Percentiles rank a stretch among this genome's conserved stretches.
These are phyloP conservation scores for Sarcomyxa edulis DNA, from an alignment of 768 basidiomycete species.

Conservation along the genomic window DNA sequence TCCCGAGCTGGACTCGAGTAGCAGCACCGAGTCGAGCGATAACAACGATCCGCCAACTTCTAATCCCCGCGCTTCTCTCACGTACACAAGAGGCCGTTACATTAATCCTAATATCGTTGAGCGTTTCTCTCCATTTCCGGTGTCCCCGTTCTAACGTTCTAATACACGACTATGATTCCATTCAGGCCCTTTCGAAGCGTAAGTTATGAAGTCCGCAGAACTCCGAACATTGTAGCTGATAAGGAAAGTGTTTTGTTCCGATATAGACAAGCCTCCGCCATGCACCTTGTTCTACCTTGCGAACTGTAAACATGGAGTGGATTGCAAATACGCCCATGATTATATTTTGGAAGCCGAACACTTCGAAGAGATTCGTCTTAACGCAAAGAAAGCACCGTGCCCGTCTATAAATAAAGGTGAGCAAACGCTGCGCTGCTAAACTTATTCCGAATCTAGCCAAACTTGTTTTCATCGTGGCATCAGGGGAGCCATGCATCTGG, in stretches of 20 bases:
- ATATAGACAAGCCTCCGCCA: slow-evolving; percentile 55
- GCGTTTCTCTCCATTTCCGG: slow-evolving; percentile 13
- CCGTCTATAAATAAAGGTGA: slow-evolving; percentile 53
- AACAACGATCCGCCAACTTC: slow-evolving; percentile 27
- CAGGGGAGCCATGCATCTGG: slow-evolving; percentile 53
- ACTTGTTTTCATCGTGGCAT: slow-evolving; percentile 8
- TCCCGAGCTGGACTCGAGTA: slow-evolving; percentile 36
- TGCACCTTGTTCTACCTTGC: slow-evolving; percentile 64
- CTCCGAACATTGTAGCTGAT: slow-evolving; percentile 13
- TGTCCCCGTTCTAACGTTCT: slow-evolving; percentile 6
- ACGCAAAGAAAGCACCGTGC: slow-evolving; percentile 61
- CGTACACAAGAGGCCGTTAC: slow-evolving; percentile 34
- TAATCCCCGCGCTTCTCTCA: slow-evolving; percentile 21
- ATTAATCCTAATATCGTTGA: slow-evolving; percentile 51
- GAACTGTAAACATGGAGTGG: slow-evolving; percentile 51
- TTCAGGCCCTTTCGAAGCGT: slow-evolving; percentile 59
- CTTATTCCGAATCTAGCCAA: slow-evolving; percentile 5
- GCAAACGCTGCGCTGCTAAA: slow-evolving; percentile 9
- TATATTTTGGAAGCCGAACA: slow-evolving; percentile 52
- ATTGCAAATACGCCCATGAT: slow-evolving; percentile 60
- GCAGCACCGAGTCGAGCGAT: slow-evolving; percentile 41
- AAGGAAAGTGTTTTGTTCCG: too few relatives aligned
- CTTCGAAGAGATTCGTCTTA: slow-evolving; percentile 44
- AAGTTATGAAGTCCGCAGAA: slow-evolving; percentile 20
- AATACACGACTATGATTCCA: slow-evolving; percentile 15